phyloP scores from a whole-genome alignment of 768 basidiomycete genomes.

The Phylloporus arenicola region DNA sequence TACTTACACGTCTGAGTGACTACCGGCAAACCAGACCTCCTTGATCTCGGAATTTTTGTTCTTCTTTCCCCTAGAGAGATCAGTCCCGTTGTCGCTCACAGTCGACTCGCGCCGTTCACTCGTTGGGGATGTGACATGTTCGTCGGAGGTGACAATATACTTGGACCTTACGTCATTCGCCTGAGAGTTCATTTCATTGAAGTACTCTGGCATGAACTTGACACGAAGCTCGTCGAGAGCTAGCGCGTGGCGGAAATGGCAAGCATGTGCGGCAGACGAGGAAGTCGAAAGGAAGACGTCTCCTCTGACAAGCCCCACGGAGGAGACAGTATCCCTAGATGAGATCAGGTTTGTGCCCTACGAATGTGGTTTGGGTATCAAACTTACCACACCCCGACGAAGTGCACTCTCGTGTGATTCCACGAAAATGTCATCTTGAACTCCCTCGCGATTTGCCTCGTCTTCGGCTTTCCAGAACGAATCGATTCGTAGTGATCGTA shows the following conservation, averaged over 20 bases:
- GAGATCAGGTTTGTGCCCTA: not conserved
- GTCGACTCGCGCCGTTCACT: not conserved
- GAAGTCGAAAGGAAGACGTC: constrained; percentile 52
- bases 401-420: constrained; percentile 41
- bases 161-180: constrained; percentile 6
- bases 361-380: not conserved
- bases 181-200: constrained; percentile 25
- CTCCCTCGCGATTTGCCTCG: constrained; percentile 14
- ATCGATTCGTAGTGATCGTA: constrained; percentile 18
- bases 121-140: not conserved
- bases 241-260: constrained; percentile 58
- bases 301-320: constrained; percentile 48
- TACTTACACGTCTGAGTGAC: constrained; percentile 33
- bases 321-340: constrained; percentile 61
- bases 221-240: constrained; percentile 59
- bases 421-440: constrained; percentile 46
- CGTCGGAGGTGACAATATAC: not conserved
- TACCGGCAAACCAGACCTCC: constrained; percentile 65
- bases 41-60: constrained; percentile 30
- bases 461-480: constrained; percentile 15
- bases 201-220: constrained; percentile 50
- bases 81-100: not conserved
- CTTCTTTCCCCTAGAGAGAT: not conserved
- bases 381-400: constrained; percentile 48
- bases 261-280: constrained; percentile 48